Base-by-base conservation (phyloP, 257 asterid species). In the Fraxinus cuspidata region DNA sequence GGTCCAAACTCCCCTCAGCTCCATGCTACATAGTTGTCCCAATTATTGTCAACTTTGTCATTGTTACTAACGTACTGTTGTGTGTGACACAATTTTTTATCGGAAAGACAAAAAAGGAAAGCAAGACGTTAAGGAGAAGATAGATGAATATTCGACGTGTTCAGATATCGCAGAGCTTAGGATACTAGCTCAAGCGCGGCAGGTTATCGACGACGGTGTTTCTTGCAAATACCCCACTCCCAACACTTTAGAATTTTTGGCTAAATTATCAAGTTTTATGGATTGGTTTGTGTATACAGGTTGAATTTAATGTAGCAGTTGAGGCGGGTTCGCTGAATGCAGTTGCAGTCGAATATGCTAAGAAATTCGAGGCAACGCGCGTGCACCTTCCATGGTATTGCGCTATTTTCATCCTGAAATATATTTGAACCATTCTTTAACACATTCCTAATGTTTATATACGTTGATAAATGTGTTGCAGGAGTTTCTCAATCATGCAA, bases 261-360 rank as follows among this genome's bases (percentile, higher is more conserved):
- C 67, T 58, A 23, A 23, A 23, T 58, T 60, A 25, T 60, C 32
- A 23, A 25, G 68, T 60, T 60, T 21, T 12, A 25, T 60, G 23
- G 64, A 18, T 21, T 23, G 29, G 28, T 60, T 15, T 58, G 2
- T 60, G 18, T 8, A 58, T 58, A n/a, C 53, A 87, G 94, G 82
- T 89, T 28, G 90, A 81, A 37, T 79, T 87, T 77, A 88, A 81
- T 71, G 76, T 87, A 47, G 78, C 82, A n/a, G 89, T 87, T 16
- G 84, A 81, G 27, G 90, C 87, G 49, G 94, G 91, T 7, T 83
- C 69, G 73, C 68, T 83, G 74, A 87, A 82, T 60, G 88, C 86
- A 72, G 75, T 83, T 27, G 90, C 85, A 0, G 80, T 84, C 7
- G 82, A 83, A 12, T 72, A 63, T n/a, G 89, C 86, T n/a, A 84